Base-by-base conservation (phyloP, 2,329 filamentous ascomycete genomes). In the Lasiodiplodia hormozganensis region DNA sequence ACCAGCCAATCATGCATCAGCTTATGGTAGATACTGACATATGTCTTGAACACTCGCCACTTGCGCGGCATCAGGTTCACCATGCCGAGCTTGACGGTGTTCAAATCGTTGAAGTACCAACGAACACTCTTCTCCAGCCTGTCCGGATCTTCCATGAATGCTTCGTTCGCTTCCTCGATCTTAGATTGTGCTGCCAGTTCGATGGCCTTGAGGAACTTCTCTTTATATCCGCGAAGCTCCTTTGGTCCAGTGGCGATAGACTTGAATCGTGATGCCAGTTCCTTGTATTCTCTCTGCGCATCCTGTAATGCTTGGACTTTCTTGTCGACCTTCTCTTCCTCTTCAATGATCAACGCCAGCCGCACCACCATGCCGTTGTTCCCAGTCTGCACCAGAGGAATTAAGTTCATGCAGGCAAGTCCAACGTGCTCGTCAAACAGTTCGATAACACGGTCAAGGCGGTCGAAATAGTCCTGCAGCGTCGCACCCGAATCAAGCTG, bases 41-140 rank as follows among this genome's bases (percentile, higher is more conserved):
- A 99, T 0, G 92, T 96, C 77, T 92, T 90, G 82, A 94, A 92
- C 58, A 99, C 97, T 77, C 91, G 94, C 96, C 96, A 99, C 80
- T 96, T 97, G 81, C 92, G 95, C 10, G 96, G 96, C 88, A 97
- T 94, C 65, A 99, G 85, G 34, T 89, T 88, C 70, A 92, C 88
- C 92, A 99, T 97, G 76, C 96, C 95, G 71, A 96, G 87, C 80
- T 95, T 94, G 76, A 97, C 95, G 3, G 93, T 94, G 79, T 96
- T 97, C 47, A 99, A 87, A 78, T 99, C 95, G 82, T 98, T 97
- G 83, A 98, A 99, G 81, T 90, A 99, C 96, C 96, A 99, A 76
- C 92, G 92, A 81, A 97, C 88, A 72, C 88, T 89, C 83, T 97
- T 97, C 71, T 96, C 92, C 57, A 99, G 85, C 74, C 88, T 89